Percentiles rank a stretch among this genome's conserved stretches.
phyloP scores from a whole-genome alignment of 2,329 filamentous ascomycete species.

The Claviceps humidiphila region DNA sequence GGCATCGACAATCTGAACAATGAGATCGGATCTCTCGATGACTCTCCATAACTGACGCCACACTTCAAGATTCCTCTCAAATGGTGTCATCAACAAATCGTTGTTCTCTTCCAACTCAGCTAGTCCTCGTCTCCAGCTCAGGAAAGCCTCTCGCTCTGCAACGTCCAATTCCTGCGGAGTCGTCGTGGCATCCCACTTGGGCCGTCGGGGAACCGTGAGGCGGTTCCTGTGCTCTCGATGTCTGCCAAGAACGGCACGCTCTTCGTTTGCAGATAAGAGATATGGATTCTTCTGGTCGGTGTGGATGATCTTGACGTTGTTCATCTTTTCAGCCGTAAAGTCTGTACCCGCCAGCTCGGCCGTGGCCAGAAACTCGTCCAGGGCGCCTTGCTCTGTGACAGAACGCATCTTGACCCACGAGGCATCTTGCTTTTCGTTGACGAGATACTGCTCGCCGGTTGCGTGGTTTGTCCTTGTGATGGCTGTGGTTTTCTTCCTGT shows the following conservation, averaged over 20 bases:
- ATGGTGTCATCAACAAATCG: slow-evolving; percentile 92
- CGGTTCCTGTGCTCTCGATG: slow-evolving; percentile 67
- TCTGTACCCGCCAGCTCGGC: slow-evolving; percentile 96
- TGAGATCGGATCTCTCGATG: slow-evolving; percentile 86
- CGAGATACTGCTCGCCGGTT: slow-evolving; percentile 82
- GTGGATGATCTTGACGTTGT: slow-evolving; percentile 98
- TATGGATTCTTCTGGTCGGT: slow-evolving; percentile 93
- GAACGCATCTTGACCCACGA: slow-evolving; percentile 99
- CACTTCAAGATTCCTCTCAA: slow-evolving; percentile 92
- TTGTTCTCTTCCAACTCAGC: slow-evolving; percentile 90
- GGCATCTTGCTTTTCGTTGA: slow-evolving; percentile 80
- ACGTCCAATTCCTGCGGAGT: slow-evolving; percentile 71
- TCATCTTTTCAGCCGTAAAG: slow-evolving; percentile 98
- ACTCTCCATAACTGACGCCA: slow-evolving; percentile 98
- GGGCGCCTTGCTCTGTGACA: slow-evolving; percentile 88
- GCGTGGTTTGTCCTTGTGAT: slow-evolving; percentile 59
- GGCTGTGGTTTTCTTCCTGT: slow-evolving; percentile 56
- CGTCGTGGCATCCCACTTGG: slow-evolving; percentile 75
- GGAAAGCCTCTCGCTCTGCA: slow-evolving; percentile 64
- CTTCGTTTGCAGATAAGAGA: slow-evolving; percentile 71
- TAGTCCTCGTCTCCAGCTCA: slow-evolving; percentile 80
- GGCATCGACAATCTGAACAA: slow-evolving; percentile 97
- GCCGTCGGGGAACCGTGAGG: slow-evolving; percentile 79
- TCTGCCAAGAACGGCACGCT: slow-evolving; percentile 64
- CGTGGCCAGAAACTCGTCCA: slow-evolving; percentile 93